A percentile compares a stretch with the other conserved stretches of the same genome.
Conservation (phyloP, 768 basidiomycete genomes). For the Coprinellus aureogranulatus region DNA sequence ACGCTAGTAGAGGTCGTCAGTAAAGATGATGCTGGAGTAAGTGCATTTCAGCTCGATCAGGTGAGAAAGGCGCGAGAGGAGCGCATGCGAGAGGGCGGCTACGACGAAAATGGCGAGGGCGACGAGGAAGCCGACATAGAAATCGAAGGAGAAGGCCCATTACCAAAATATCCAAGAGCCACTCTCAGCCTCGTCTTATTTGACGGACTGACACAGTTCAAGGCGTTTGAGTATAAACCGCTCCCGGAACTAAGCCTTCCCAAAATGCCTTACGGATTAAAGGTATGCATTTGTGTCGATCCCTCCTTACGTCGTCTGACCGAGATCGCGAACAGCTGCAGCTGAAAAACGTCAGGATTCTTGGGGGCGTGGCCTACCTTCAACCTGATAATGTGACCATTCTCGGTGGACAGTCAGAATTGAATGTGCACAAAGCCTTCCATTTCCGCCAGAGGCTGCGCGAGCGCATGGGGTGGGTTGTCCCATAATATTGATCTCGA, state of each 20-base stretch:
- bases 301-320: background rate
- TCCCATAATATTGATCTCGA: background rate
- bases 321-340: slow-evolving; percentile 48
- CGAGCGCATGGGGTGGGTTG: slow-evolving; percentile 63
- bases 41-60: slow-evolving; percentile 78
- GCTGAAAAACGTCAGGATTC: slow-evolving; percentile 65
- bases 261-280: slow-evolving; percentile 77
- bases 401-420: slow-evolving; percentile 61
- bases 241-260: slow-evolving; percentile 68
- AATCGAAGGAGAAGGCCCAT: slow-evolving; percentile 65
- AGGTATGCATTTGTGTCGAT: slow-evolving; percentile 47
- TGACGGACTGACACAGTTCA: slow-evolving; percentile 69
- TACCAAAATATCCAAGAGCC: slow-evolving; percentile 78
- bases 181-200: slow-evolving; percentile 76
- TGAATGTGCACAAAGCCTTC: slow-evolving; percentile 55
- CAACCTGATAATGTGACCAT: slow-evolving; percentile 64
- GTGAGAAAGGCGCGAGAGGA: slow-evolving; percentile 63
- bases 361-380: slow-evolving; percentile 72
- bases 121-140: slow-evolving; percentile 56
- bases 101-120: slow-evolving; percentile 36
- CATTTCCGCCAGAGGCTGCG: slow-evolving; percentile 64
- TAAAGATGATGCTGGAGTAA: slow-evolving; percentile 81
- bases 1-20: slow-evolving; percentile 73
- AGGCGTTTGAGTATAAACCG: slow-evolving; percentile 75
- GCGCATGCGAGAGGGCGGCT: slow-evolving; percentile 52